Evolutionary conservation across 2,329 filamentous ascomycete species (phyloP), one percentile per base, ranked within the genome.

Genomic region (Onygena corvina): DNA sequence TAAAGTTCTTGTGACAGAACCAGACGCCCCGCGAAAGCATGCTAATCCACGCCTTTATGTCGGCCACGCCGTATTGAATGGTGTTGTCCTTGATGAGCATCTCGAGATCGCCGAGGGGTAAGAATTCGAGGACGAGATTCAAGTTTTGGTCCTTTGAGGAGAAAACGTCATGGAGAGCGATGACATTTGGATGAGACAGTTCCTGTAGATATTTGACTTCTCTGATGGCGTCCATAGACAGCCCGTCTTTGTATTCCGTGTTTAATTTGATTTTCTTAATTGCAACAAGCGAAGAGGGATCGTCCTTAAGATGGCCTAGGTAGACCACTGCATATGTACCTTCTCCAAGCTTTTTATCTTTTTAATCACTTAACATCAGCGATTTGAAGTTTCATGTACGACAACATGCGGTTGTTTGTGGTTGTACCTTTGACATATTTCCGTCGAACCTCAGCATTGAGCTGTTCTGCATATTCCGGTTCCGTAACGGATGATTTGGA

Each of bases 11-110:
- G 67, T 98, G 92, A 67, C 92, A 96, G 73, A 94, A 98, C 83
- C 87, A 94, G 23, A 96, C 80, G 21, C 85, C 92, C 35, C 90
- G 81, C 23, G 78, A 79, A n/a, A 96, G 76, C 92, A 96, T 96
- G 55, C 85, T 86, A 83, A 95, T 94, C 92, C 92, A 98, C 12
- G 88, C 84, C 67, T 98, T 98, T 66, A 96, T 88, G 66, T 98
- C 92, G 14, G 86, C 84, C 8, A 80, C 79, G 53, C 85, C 85
- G 66, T 96, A 96, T 49, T 81, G 79, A 42, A 95, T 82, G 48
- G 82, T 77, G 25, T 77, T 80, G 67, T 96, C 89, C 64, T 86
- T 86, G 65, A 94, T 94, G 52, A 98, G 78, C 76, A 89, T 87
- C 67, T 96, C 87, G 23, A 98, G 76, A 67, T 98, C 92, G 56